These are phyloP conservation scores for Jaltomata sinuosa DNA, from an alignment of 257 asterid species.

Conservation along the genomic window DNA sequence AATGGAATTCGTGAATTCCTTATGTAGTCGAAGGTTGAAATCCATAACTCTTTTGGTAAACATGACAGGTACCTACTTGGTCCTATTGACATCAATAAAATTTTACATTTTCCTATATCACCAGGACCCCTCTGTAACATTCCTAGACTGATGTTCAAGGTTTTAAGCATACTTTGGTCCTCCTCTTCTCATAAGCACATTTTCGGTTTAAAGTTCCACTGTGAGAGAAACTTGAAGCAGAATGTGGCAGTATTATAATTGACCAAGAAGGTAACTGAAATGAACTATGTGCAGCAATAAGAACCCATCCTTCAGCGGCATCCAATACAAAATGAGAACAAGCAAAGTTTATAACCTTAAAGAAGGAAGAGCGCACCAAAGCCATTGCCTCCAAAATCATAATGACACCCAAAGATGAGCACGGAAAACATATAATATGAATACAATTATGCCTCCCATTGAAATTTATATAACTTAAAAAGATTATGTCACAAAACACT, in stretches of 20 bases:
- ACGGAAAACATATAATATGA: conserved; percentile 3
- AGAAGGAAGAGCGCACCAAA: background rate
- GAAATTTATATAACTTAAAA: conserved; percentile 9
- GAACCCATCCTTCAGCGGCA: background rate
- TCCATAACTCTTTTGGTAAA: background rate
- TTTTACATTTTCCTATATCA: background rate
- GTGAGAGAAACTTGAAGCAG: background rate
- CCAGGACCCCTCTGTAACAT: background rate
- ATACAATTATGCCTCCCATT: conserved; percentile 3
- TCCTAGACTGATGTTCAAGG: background rate
- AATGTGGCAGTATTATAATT: background rate
- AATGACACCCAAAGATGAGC: background rate
- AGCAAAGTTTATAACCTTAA: background rate
- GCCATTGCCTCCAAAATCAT: background rate
- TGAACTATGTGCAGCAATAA: background rate
- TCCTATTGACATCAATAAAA: background rate
- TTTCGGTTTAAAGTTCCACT: background rate
- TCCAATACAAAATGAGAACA: background rate
- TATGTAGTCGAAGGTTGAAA: background rate
- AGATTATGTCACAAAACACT: conserved; percentile 21
- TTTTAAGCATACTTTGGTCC: background rate
- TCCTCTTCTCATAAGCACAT: background rate
- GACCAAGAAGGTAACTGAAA: background rate
- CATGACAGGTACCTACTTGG: background rate
- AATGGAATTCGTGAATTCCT: background rate